Evolutionary conservation across 371 early-diverging fungal genomes (phyloP).

Genomic region (Zancudomyces culisetae): DNA sequence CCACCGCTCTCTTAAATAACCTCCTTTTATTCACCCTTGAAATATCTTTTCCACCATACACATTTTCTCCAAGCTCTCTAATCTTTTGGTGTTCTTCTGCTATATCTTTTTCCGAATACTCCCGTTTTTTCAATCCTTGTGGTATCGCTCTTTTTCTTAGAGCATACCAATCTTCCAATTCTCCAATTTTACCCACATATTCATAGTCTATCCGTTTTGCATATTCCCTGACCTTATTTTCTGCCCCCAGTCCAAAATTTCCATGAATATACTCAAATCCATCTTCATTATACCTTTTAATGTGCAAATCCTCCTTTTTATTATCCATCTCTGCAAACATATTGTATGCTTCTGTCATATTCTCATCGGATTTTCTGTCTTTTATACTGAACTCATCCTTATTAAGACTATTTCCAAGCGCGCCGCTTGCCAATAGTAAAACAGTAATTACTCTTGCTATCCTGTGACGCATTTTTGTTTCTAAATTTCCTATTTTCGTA

Average conservation of each 20-base stretch:
- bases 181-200: constrained; percentile 12
- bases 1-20: constrained; percentile 8
- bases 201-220: constrained; percentile 13
- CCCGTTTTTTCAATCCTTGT: background rate
- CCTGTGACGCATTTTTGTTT: no score
- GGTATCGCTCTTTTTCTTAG: constrained; percentile 3
- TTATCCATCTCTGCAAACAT: background rate
- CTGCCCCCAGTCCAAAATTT: constrained; percentile 7
- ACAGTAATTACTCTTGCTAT: no score
- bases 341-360: no score
- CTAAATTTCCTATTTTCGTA: no score
- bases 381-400: no score
- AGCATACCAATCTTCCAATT: constrained; percentile 14
- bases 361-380: no score
- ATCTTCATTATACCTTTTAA: constrained; percentile 7
- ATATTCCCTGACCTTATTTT: constrained; percentile 3
- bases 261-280: constrained; percentile 13
- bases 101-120: background rate
- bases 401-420: no score
- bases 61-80: background rate
- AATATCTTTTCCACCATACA: background rate
- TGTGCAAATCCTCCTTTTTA: background rate
- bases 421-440: no score
- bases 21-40: constrained; percentile 3
- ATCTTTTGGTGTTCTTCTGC: background rate